phyloP scores from a whole-genome alignment of 2,329 filamentous ascomycete genomes.

The Pseudofabraea citricarpa region DNA sequence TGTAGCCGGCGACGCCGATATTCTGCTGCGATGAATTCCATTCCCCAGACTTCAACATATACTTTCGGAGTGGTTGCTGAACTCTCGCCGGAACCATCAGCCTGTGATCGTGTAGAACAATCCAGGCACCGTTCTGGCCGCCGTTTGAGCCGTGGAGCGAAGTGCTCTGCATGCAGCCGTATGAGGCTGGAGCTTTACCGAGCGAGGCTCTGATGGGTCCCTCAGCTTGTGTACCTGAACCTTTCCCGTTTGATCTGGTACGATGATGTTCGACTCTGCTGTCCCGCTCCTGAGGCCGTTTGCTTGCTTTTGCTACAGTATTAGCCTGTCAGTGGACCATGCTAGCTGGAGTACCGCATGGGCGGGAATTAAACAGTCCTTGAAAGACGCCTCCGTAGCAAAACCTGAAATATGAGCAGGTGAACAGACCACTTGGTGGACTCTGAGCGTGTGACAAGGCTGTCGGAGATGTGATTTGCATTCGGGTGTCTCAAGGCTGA shows the following conservation, averaged over 20 bases:
- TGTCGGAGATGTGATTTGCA: background rate
- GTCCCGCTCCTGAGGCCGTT: background rate
- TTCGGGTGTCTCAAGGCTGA: background rate
- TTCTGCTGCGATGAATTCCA: background rate
- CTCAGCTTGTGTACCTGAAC: background rate
- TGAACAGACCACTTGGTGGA: background rate
- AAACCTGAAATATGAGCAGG: background rate
- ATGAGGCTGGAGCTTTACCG: too few species aligned
- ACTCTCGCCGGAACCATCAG: background rate
- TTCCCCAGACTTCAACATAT: background rate
- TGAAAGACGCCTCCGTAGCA: too few species aligned
- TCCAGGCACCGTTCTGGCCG: background rate
- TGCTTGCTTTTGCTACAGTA: background rate
- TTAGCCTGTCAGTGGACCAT: background rate
- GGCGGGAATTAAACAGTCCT: too few species aligned
- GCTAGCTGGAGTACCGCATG: too few species aligned
- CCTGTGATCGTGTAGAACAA: background rate
- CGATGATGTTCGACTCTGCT: too few species aligned
- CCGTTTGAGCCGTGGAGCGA: background rate
- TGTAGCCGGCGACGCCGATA: background rate
- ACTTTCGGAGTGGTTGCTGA: too few species aligned
- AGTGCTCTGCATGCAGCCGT: background rate
- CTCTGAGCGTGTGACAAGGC: background rate
- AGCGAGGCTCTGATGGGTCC: background rate
- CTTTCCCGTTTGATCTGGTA: too few species aligned